Percentiles rank a stretch among this genome's conserved stretches.
Conservation (phyloP, 2,329 filamentous ascomycete genomes). For the Uncinocarpus reesii region DNA sequence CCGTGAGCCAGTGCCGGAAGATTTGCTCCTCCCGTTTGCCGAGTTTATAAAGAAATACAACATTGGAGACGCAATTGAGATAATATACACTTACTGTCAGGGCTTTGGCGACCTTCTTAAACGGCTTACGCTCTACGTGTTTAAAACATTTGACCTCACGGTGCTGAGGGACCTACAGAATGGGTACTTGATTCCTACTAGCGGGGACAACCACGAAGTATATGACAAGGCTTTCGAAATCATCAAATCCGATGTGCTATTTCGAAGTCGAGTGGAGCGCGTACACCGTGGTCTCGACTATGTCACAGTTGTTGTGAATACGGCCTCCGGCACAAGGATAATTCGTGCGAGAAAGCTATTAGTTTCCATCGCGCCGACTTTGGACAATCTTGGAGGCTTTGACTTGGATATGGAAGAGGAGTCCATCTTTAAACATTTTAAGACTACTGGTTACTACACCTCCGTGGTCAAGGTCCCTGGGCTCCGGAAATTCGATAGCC, state of each 20-base stretch:
- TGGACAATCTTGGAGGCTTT: constrained; percentile 27
- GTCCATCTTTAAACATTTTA: constrained; percentile 30
- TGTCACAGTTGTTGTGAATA: constrained; percentile 24
- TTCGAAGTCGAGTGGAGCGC: constrained; percentile 15
- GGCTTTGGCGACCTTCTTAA: constrained; percentile 20
- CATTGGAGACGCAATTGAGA: constrained; percentile 18
- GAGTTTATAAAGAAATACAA: constrained; percentile 24
- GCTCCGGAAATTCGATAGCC: constrained; percentile 18
- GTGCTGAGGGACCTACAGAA: constrained; percentile 2
- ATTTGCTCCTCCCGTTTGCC: constrained; percentile 23
- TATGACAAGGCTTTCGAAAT: constrained; percentile 19
- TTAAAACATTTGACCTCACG: constrained; percentile 23
- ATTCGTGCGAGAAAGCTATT: constrained; percentile 35
- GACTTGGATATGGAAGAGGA: constrained; percentile 28
- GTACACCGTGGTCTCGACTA: constrained; percentile 1
- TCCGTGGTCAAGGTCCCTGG: constrained; percentile 29
- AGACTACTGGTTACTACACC: constrained; percentile 27
- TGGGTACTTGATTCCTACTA: constrained; percentile 5
- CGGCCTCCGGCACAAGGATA: constrained; percentile 23
- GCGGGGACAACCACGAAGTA: constrained; percentile 16
- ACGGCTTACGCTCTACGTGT: constrained; percentile 19
- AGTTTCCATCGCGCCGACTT: constrained; percentile 33
- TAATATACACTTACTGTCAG: constrained; percentile 18
- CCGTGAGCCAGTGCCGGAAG: constrained; percentile 24
- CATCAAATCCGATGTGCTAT: constrained; percentile 18